Evolutionary conservation across 1,284 basidiomycete species (phyloP).

Genomic region (Hypsizygus ulmarius): DNA sequence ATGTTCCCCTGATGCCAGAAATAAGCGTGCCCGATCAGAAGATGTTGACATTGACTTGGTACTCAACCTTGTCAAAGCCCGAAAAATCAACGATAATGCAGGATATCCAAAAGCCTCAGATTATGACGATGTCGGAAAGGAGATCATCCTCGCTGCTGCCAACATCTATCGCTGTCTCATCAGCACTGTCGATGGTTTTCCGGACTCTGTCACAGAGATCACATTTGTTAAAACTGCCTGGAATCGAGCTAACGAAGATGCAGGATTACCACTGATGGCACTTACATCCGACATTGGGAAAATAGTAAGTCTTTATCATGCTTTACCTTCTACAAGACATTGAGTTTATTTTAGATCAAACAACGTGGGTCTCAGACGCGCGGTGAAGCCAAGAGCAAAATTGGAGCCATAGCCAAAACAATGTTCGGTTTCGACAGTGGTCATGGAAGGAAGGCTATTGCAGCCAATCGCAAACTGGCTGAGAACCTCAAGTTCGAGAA

Average conservation of each 20-base stretch:
- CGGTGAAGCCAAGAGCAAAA: slow-evolving; percentile 5
- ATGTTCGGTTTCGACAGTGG: slow-evolving; percentile 16
- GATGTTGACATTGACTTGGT: not conserved
- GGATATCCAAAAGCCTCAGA: slow-evolving; percentile 10
- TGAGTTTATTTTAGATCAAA: slow-evolving; percentile 1
- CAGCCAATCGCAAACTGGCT: slow-evolving; percentile 9
- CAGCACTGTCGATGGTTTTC: slow-evolving; percentile 6
- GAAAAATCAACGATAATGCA: not conserved
- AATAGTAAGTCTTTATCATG: not conserved
- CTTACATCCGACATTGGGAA: slow-evolving; percentile 6
- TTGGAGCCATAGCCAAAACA: slow-evolving; percentile 5
- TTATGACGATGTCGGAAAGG: slow-evolving; percentile 7
- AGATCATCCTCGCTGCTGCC: slow-evolving; percentile 2
- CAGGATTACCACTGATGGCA: not conserved
- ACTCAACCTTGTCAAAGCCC: not conserved
- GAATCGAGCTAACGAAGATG: not conserved
- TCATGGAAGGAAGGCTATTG: slow-evolving; percentile 14
- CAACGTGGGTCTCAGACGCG: slow-evolving; percentile 6
- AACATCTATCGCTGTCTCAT: slow-evolving; percentile 1
- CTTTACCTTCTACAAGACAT: not conserved
- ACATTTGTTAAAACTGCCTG: slow-evolving; percentile 1
- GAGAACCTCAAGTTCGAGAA: slow-evolving; percentile 16
- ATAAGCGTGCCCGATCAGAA: not conserved
- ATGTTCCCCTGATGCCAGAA: not conserved
- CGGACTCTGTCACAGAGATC: slow-evolving; percentile 4